phyloP scores from a whole-genome alignment of 176 grass and related monocot species.

The Echinochloa phyllopogon region DNA sequence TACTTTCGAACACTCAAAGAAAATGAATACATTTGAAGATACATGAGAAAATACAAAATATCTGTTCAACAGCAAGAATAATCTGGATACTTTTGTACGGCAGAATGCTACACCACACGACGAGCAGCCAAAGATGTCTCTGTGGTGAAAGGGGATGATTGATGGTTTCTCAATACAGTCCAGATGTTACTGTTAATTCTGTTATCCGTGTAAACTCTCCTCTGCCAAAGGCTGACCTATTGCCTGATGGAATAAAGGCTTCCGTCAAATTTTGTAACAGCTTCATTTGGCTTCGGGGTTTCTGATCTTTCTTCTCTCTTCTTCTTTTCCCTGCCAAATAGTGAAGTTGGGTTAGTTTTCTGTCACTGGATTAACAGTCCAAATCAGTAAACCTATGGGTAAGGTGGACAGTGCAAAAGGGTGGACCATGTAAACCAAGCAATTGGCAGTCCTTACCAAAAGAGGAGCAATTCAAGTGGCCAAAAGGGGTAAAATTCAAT shows the following conservation, averaged over 20 bases:
- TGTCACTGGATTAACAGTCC: background rate
- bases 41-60: slow-evolving; percentile 37
- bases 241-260: slow-evolving; percentile 58
- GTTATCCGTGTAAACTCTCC: slow-evolving; percentile 44
- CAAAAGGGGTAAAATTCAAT: background rate
- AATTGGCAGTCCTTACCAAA: background rate
- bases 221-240: slow-evolving; percentile 50
- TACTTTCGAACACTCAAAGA: slow-evolving; percentile 21
- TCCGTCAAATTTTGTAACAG: slow-evolving; percentile 77
- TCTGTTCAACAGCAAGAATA: slow-evolving; percentile 40
- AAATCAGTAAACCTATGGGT: background rate
- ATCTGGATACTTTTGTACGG: slow-evolving; percentile 52
- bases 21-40: slow-evolving; percentile 40
- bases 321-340: slow-evolving; percentile 87
- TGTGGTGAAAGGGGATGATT: slow-evolving; percentile 12
- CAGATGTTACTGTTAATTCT: slow-evolving; percentile 49
- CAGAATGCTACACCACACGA: slow-evolving; percentile 40
- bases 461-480: background rate
- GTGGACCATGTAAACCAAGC: background rate
- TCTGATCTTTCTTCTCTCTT: slow-evolving; percentile 92
- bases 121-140: slow-evolving; percentile 38
- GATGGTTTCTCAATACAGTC: slow-evolving; percentile 36
- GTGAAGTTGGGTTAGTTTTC: slow-evolving; percentile 24
- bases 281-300: slow-evolving; percentile 71
- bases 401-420: background rate